phyloP scores from a whole-genome alignment of 108 stramenopile species.

The Nitzschia sp. region DNA sequence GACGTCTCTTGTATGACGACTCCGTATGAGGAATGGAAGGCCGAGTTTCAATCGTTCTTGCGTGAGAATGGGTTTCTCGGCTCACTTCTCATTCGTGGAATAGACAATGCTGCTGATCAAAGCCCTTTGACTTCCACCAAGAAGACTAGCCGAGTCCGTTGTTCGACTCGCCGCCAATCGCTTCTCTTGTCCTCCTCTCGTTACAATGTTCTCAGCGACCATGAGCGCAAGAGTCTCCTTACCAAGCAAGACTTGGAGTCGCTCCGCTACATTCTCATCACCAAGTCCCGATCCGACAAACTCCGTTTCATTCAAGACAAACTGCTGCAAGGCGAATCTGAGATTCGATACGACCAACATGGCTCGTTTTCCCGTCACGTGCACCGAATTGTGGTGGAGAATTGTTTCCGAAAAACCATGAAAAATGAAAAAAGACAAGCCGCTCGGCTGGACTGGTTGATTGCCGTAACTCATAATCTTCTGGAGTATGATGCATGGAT shows the following conservation, averaged over 20 bases:
- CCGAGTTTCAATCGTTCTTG: not conserved
- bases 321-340: not conserved
- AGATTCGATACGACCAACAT: not conserved
- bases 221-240: not conserved
- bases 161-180: not conserved
- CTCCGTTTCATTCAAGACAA: not conserved
- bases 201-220: too few species aligned
- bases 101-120: too few species aligned
- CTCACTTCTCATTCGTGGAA: constrained; percentile 1
- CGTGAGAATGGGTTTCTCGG: not conserved
- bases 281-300: not conserved
- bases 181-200: too few species aligned
- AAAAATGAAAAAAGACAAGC: not conserved
- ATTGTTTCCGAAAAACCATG: not conserved
- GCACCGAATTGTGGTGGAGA: not conserved
- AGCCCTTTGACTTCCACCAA: too few species aligned
- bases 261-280: constrained; percentile 3
- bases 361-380: not conserved
- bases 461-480: not conserved
- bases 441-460: not conserved
- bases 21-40: not conserved
- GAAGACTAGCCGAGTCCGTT: too few species aligned
- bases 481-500: not conserved
- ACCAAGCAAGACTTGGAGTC: not conserved
- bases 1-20: too few species aligned